These are phyloP conservation scores for Corynascus novoguineensis DNA, from an alignment of 495 filamentous ascomycete genomes.

Conservation along the genomic window DNA sequence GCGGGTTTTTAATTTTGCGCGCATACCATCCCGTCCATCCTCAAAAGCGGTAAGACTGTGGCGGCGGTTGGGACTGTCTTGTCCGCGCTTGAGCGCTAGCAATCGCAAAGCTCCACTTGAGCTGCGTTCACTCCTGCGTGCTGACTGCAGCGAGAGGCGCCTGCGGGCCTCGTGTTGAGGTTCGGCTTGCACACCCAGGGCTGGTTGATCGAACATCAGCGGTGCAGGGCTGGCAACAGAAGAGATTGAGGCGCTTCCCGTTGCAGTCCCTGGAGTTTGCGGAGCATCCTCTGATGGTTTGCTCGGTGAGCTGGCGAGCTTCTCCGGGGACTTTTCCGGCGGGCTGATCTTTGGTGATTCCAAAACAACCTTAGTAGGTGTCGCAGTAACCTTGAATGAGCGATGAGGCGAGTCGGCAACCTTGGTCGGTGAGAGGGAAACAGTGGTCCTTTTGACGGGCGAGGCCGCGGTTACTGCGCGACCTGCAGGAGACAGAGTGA, in stretches of 20 bases:
- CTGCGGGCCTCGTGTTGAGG: conserved; percentile 27
- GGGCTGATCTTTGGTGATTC: conserved; percentile 22
- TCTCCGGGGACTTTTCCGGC: conserved; percentile 19
- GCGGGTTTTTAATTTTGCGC: conserved; percentile 9
- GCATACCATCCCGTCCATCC: neutral
- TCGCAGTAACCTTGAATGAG: conserved; percentile 23
- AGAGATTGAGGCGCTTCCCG: neutral
- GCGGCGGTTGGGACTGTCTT: conserved; percentile 21
- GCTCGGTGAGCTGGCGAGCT: conserved; percentile 14
- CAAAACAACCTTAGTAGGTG: conserved; percentile 26
- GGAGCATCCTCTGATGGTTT: neutral
- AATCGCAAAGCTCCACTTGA: conserved; percentile 19
- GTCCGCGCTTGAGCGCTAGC: conserved; percentile 16
- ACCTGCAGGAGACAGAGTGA: conserved; percentile 20
- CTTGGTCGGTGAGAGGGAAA: conserved; percentile 19
- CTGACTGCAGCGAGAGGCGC: conserved; percentile 25
- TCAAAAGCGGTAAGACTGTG: conserved; percentile 25
- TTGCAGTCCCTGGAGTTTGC: neutral
- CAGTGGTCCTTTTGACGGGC: conserved; percentile 21
- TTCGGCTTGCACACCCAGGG: conserved; percentile 11
- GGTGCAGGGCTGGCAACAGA: conserved; percentile 12
- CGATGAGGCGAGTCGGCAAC: conserved; percentile 26
- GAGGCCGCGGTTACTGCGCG: conserved; percentile 11
- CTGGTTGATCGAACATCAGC: conserved; percentile 31
- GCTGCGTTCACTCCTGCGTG: conserved; percentile 26